Evolutionary conservation across 768 basidiomycete species (phyloP).

Genomic region (Cystobasidium onofrii): DNA sequence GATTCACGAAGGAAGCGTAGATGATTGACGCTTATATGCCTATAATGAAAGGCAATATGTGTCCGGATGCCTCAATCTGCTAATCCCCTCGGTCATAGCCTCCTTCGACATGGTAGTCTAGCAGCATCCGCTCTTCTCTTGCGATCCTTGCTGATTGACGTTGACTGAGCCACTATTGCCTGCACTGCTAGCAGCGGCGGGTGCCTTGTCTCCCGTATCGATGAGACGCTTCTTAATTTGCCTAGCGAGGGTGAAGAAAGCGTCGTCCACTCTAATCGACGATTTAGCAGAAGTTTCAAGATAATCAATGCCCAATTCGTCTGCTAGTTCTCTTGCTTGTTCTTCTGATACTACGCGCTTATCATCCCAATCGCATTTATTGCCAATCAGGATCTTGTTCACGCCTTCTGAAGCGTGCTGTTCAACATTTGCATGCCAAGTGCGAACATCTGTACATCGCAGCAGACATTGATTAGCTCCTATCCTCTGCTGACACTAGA

Average conservation of each 20-base stretch:
- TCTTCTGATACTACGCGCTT: constrained; percentile 72
- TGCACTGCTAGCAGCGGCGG: constrained; percentile 32
- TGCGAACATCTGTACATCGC: constrained; percentile 71
- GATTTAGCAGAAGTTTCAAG: constrained; percentile 97
- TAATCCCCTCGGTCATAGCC: no score
- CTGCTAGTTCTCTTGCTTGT: constrained; percentile 82
- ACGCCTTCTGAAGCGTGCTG: constrained; percentile 98
- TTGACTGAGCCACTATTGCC: constrained; percentile 42
- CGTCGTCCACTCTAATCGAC: constrained; percentile 96
- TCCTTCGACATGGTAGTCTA: background rate
- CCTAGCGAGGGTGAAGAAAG: constrained; percentile 95
- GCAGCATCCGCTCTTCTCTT: constrained; percentile 38
- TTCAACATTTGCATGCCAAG: constrained; percentile 96
- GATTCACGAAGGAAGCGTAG: no score
- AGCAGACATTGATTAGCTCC: constrained; percentile 13
- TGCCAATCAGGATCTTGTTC: constrained; percentile 98
- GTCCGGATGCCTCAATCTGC: no score
- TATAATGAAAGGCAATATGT: no score
- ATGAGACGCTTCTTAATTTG: constrained; percentile 93
- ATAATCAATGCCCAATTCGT: constrained; percentile 89
- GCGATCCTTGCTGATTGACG: constrained; percentile 29
- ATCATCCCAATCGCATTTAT: constrained; percentile 98
- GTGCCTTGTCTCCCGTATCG: constrained; percentile 56
- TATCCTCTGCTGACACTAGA: background rate
- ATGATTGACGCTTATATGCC: no score